A percentile compares a stretch with the other conserved stretches of the same genome.
These are phyloP conservation scores for Acanthamoeba polyphaga DNA, from an alignment of 208 protist species.

Conservation along the genomic window DNA sequence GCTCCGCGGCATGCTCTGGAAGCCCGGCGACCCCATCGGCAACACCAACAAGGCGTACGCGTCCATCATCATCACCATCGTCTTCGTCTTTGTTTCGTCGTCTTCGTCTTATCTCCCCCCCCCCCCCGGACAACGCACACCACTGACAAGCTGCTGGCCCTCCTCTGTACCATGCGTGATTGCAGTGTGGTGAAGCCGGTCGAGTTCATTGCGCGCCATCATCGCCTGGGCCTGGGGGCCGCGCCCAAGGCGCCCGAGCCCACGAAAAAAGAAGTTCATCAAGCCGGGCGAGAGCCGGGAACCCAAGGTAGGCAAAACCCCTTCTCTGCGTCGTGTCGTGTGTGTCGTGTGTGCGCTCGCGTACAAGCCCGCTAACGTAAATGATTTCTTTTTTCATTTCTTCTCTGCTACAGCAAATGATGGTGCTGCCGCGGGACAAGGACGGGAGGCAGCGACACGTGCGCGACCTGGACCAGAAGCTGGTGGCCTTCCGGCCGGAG, in stretches of 20 bases:
- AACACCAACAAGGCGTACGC: slow-evolving; percentile 61
- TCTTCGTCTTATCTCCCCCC: not conserved
- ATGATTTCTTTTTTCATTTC: not conserved
- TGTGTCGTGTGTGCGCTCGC: not conserved
- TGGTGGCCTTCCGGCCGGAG: not conserved
- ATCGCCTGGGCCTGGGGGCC: slow-evolving; percentile 59
- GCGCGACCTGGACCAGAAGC: slow-evolving; percentile 51
- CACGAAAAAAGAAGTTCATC: slow-evolving; percentile 43
- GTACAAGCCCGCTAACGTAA: not conserved
- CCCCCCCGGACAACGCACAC: no score
- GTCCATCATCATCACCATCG: not conserved
- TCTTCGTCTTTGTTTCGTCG: not conserved
- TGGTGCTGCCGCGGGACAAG: slow-evolving; percentile 54
- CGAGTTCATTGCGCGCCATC: slow-evolving; percentile 49
- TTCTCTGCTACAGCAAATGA: slow-evolving; percentile 12
- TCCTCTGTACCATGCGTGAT: no score
- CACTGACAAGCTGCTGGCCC: no score
- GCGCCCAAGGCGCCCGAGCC: slow-evolving; percentile 27
- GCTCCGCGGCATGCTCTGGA: slow-evolving; percentile 64
- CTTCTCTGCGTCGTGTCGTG: not conserved
- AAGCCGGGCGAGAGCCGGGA: slow-evolving; percentile 33
- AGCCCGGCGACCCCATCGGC: slow-evolving; percentile 54
- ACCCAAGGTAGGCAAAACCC: not conserved
- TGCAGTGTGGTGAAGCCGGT: slow-evolving; percentile 56
- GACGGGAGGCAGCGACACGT: slow-evolving; percentile 30